A percentile compares a stretch with the other conserved stretches of the same genome.
Evolutionary conservation across 2,329 filamentous ascomycete species (phyloP).

Genomic region (Davidsoniella australis): DNA sequence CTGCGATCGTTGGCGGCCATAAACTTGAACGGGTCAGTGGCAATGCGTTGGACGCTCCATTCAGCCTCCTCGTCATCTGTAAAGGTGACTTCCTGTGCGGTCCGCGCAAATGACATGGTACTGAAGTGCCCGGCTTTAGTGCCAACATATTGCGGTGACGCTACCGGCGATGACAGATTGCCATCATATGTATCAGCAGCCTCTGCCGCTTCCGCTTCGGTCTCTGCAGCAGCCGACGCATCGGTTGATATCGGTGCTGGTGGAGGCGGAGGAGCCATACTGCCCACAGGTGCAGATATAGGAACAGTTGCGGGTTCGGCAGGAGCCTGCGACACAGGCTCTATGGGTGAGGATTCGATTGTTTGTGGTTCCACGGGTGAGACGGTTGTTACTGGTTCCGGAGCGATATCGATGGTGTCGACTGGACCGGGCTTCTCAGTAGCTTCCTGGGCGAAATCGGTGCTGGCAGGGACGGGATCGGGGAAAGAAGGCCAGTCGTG

Average conservation of each 20-base stretch:
- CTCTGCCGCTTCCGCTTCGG: background rate
- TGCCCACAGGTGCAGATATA: background rate
- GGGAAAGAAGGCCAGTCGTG: constrained; percentile 9
- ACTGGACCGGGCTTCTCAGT: background rate
- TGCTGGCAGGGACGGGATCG: background rate
- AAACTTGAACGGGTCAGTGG: constrained; percentile 41
- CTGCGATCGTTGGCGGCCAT: constrained; percentile 40
- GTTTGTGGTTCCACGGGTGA: background rate
- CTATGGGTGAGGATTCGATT: background rate
- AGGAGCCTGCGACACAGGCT: background rate
- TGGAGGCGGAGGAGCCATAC: background rate
- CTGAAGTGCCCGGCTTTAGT: constrained; percentile 37
- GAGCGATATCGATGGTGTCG: background rate
- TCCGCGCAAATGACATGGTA: constrained; percentile 46
- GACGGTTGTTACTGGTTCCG: background rate
- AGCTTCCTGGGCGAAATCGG: background rate
- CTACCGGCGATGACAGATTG: background rate
- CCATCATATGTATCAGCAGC: background rate
- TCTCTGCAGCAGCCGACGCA: background rate
- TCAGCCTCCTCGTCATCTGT: constrained; percentile 41
- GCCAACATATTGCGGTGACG: constrained; percentile 12
- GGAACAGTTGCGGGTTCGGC: background rate
- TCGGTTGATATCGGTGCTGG: constrained; percentile 7
- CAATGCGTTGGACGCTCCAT: constrained; percentile 33
- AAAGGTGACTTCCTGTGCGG: constrained; percentile 44